Base-by-base conservation (phyloP, 306 rosid species). In the Pterocarpus macrocarpus region DNA sequence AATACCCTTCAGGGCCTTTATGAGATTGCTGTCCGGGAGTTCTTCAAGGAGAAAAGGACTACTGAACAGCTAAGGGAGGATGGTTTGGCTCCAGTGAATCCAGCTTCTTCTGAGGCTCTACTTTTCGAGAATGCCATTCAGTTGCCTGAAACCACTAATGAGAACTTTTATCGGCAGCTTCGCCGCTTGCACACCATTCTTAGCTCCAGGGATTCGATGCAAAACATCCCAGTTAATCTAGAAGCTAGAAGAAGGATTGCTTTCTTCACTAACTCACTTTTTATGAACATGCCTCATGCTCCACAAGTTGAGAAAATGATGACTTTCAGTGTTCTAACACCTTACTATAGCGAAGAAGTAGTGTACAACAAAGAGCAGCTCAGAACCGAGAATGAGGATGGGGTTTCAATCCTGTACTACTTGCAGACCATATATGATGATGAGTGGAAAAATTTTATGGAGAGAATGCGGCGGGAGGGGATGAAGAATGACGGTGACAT, bases 281-380 rank as follows among this genome's bases (percentile, higher is more conserved):
- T 95, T 67, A 95, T 95, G 99, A 93, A 87, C 78, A 90, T 95
- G 85, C 99, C 97, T 61, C 97, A 87, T 80, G 97, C 99, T 15
- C 99, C 99, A 53, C 97, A 88, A 69, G 97, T 93, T 73, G 97
- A 93, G 91, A 93, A 95, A 85, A 95, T 95, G 97, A 90, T 92
- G 93, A 87, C 97, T 56, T 95, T 95, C 71, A 92, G 99, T 88
- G 97, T 95, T 82, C 81, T 92, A 69, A 95, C 97, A 77, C 99
- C 99, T 32, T 95, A 95, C 82, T 95, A 93, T 47, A 93, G 87
- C 80, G 99, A 92, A 83, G 97, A 95, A 63, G 97, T 93, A 59
- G 39, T 93, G 73, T 91, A 67, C 85, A 88, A 86, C 85, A 93
- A 83, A 83, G 97, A 93, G 78, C 97, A 95, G 30, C 92, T 93